Percentiles rank a stretch among this genome's conserved stretches.
Conservation (phyloP, 352 stramenopile species). For the Labyrinthula sp. region DNA sequence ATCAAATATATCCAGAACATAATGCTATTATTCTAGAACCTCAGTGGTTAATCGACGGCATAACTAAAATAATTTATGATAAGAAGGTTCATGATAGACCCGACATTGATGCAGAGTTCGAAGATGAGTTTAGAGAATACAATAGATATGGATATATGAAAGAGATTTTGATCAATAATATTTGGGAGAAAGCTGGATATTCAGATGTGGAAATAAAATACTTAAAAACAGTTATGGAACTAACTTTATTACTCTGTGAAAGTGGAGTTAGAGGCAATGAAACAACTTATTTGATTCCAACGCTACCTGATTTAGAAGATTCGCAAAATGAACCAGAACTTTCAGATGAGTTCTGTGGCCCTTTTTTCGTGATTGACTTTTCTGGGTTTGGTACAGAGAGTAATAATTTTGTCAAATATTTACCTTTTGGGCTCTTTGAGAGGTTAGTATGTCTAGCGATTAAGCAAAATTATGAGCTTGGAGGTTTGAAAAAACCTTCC, state of each 20-base stretch:
- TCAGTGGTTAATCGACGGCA: slow-evolving; percentile 31
- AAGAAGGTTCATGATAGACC: no score
- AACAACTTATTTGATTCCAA: slow-evolving; percentile 4
- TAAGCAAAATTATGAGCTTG: no score
- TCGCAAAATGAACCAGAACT: no score
- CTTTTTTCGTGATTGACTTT: slow-evolving; percentile 16
- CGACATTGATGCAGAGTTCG: no score
- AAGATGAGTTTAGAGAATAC: slow-evolving; percentile 1
- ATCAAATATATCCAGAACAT: slow-evolving; percentile 5
- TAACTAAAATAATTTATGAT: slow-evolving; percentile 23
- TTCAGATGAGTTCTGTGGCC: neutral
- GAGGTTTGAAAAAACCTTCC: no score
- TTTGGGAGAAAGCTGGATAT: slow-evolving; percentile 1
- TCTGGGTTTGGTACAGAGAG: slow-evolving; percentile 16
- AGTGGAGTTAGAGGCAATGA: slow-evolving; percentile 1
- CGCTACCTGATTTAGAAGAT: no score
- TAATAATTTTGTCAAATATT: no score
- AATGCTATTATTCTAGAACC: slow-evolving; percentile 22
- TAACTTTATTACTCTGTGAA: neutral
- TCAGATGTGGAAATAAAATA: slow-evolving; percentile 3
- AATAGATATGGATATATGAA: slow-evolving; percentile 7
- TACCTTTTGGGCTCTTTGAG: slow-evolving; percentile 11
- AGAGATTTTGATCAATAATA: neutral
- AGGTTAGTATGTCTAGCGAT: slow-evolving; percentile 6
- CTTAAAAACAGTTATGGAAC: neutral